Conservation (phyloP, 306 rosid species). For the Vigna mungo region DNA sequence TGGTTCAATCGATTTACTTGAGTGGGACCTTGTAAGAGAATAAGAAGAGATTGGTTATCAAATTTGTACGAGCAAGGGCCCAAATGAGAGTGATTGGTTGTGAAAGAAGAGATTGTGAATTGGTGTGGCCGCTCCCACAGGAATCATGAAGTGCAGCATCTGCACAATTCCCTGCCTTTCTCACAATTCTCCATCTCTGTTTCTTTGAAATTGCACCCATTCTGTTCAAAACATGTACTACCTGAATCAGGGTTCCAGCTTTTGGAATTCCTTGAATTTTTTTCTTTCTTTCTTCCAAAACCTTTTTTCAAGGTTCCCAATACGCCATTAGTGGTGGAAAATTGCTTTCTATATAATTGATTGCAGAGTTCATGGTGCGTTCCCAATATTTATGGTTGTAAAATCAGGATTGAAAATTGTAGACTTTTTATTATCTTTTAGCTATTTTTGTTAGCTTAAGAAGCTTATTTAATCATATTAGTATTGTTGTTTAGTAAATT, state of each 20-base stretch:
- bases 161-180: neutral
- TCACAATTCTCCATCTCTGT: neutral
- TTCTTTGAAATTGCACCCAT: neutral
- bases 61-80: conserved; percentile 3
- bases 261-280: neutral
- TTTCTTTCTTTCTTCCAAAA: neutral
- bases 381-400: no score
- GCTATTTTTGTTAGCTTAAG: neutral
- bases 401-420: no score
- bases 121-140: conserved; percentile 19
- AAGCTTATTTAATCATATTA: neutral
- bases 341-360: no score
- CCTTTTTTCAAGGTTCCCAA: no score
- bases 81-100: conserved; percentile 1
- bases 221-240: neutral
- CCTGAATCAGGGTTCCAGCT: neutral
- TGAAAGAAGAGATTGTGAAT: neutral
- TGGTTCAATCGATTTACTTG: conserved; percentile 3
- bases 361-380: no score
- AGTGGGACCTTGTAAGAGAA: conserved; percentile 24
- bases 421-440: neutral
- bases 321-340: no score
- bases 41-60: neutral
- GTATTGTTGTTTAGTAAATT: neutral
- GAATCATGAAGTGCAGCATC: conserved; percentile 17